These are phyloP conservation scores for Sonneratia caseolaris DNA, from an alignment of 345 rosid species.

Conservation along the genomic window DNA sequence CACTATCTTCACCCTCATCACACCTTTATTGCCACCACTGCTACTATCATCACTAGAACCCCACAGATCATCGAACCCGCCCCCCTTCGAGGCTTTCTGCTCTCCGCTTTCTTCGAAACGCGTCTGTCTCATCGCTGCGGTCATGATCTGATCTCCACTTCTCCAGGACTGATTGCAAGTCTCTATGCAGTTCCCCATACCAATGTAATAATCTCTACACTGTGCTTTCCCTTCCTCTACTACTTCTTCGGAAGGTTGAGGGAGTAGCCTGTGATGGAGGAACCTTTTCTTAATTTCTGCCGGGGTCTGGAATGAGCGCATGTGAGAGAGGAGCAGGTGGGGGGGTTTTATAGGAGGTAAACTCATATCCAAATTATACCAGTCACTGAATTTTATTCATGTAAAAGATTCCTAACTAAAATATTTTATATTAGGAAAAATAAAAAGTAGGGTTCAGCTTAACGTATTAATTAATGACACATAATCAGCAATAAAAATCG, in stretches of 20 bases:
- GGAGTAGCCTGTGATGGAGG: not conserved
- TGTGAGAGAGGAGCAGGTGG: not conserved
- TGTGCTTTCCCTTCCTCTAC: not conserved
- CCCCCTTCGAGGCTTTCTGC: not conserved
- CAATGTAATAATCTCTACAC: not conserved
- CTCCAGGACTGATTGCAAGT: conserved; percentile 6
- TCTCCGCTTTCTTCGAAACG: not conserved
- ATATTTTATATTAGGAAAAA: no score
- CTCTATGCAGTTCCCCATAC: conserved; percentile 45
- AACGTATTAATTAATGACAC: no score
- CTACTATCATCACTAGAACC: not conserved
- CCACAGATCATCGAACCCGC: no score
- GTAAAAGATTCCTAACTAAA: no score
- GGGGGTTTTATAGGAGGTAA: not conserved
- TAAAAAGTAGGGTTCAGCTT: no score
- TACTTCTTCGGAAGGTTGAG: no score
- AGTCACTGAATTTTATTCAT: no score
- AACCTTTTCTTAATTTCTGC: not conserved
- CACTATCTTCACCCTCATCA: conserved; percentile 64
- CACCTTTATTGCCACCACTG: conserved; percentile 21
- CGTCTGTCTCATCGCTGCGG: not conserved
- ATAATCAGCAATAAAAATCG: no score
- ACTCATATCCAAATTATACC: no score
- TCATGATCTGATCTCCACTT: conserved; percentile 6
- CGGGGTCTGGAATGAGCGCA: not conserved